Percentiles rank a stretch among this genome's conserved stretches.
These are phyloP conservation scores for Avena atlantica DNA, from an alignment of 176 grass and related monocot species.

Conservation along the genomic window DNA sequence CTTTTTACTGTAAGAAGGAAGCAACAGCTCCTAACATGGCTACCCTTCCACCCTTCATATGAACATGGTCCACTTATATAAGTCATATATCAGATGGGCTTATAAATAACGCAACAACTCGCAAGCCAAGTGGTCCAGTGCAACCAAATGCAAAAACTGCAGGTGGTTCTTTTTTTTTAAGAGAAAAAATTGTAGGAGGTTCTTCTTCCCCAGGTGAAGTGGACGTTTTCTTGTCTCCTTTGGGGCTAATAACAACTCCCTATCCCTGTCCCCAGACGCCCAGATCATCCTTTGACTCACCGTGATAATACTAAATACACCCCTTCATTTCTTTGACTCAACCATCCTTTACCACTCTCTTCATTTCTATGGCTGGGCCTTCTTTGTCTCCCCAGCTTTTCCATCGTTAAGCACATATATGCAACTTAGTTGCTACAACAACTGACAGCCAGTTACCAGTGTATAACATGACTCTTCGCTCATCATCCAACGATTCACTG, in stretches of 20 bases:
- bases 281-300: not conserved
- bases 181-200: not conserved
- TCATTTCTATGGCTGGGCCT: not conserved
- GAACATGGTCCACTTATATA: constrained; percentile 9
- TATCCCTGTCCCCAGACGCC: not conserved
- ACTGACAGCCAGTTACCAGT: not conserved
- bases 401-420: too few species aligned
- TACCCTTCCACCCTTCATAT: not conserved
- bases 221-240: not conserved
- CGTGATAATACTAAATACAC: too few species aligned
- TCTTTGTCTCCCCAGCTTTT: too few species aligned
- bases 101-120: not conserved
- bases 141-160: not conserved
- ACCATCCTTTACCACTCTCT: not conserved
- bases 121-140: not conserved
- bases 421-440: not conserved
- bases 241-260: not conserved
- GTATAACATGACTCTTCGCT: not conserved
- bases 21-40: not conserved
- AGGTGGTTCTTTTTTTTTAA: not conserved
- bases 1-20: not conserved
- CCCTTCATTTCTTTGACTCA: not conserved
- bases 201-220: not conserved
- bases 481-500: not conserved
- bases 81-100: not conserved